Conservation (phyloP, 768 basidiomycete genomes). For the Collybia sordida region DNA sequence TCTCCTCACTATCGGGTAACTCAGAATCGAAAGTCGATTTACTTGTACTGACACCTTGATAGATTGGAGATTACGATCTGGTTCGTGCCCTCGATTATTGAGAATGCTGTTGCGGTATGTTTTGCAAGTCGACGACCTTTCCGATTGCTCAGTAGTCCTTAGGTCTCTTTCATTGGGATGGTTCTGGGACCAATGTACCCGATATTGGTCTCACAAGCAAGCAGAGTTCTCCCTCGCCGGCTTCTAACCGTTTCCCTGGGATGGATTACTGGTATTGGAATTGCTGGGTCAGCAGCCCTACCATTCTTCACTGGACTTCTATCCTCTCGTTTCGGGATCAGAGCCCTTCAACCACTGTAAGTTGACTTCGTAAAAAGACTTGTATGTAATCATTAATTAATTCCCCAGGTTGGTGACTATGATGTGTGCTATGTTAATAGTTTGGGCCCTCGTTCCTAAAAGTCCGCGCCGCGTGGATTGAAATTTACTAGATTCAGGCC, state of each 20-base stretch:
- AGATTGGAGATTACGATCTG: constrained; percentile 52
- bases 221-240: constrained; percentile 31
- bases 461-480: no score
- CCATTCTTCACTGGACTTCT: constrained; percentile 16
- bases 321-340: constrained; percentile 12
- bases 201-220: constrained; percentile 34
- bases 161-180: constrained; percentile 41
- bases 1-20: constrained; percentile 31
- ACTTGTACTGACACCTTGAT: background rate
- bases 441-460: constrained; percentile 22
- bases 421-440: constrained; percentile 21
- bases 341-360: constrained; percentile 14
- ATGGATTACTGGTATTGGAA: constrained; percentile 39
- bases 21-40: constrained; percentile 2
- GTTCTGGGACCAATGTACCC: constrained; percentile 58
- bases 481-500: no score
- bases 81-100: constrained; percentile 50
- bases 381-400: background rate
- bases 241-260: constrained; percentile 41
- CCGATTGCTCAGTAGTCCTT: no score
- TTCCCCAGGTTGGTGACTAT: constrained; percentile 18
- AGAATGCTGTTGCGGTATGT: constrained; percentile 45
- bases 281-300: constrained; percentile 23
- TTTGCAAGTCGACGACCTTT: no score
- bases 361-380: background rate